Evolutionary conservation across 2,329 filamentous ascomycete genomes (phyloP), one percentile per base, ranked within the genome.

Genomic region (Aspergillus sp.): DNA sequence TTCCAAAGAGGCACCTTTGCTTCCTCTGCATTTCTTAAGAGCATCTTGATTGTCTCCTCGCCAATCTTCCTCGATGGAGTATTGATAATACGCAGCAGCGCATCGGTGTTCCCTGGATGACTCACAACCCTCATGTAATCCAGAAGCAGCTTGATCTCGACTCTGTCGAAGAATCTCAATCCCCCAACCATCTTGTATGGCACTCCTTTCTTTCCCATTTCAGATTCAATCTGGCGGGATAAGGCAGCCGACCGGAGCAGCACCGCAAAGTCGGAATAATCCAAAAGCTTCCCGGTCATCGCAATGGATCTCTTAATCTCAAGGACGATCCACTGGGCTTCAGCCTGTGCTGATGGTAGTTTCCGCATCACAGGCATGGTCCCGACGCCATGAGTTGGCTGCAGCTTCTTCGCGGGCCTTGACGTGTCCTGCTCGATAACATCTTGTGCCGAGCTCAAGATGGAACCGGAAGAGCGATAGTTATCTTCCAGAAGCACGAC

Each of bases 131-230:
- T 81, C 10, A 97, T 73, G 61, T 98, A 97, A 61, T 96, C 90
- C 4, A 97, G 68, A 1, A 97, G 64, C 6, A 89, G 76, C 64
- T 93, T 94, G 60, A 97, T 85, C 62, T 98, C 91, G 3, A 82
- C 78, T 40, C 93, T 82, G 54, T 98, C 93, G 58, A 94, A 97
- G 63, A 98, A 98, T 46, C 88, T 86, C 49, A 82, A 81, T 2
- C 93, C 91, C 56, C 86, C 91, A 40, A 97, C 84, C 90, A 97
- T 96, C 39, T 83, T 83, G 66, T 97, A 98, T 0, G 90, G 78
- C 33, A 97, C 82, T 1, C 90, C 89, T 8, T 82, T 81, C 57
- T 85, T 88, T 10, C 86, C 88, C 33, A 97, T 73, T 3, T 85
- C 85, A 19, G 83, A 78, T 67, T 98, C 91, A 33, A 97, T 85